These are phyloP conservation scores for Vachellia collinsii DNA, from an alignment of 306 rosid genomes.

Conservation along the genomic window DNA sequence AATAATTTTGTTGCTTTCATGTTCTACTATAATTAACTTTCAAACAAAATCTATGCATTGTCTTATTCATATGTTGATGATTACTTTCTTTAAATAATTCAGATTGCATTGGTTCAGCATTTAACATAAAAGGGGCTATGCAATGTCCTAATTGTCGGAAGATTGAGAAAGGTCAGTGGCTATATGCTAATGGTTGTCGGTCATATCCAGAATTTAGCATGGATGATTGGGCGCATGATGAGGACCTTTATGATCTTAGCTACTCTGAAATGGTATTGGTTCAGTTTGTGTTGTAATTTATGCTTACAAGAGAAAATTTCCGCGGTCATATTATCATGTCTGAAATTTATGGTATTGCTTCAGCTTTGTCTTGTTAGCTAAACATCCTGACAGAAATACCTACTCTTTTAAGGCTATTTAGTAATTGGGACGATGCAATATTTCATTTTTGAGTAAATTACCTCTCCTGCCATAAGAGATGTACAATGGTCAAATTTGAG, in stretches of 20 bases:
- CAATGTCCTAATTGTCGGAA: conserved; percentile 99
- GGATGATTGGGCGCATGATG: conserved; percentile 95
- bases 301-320: conserved; percentile 16
- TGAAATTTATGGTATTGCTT: neutral
- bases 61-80: conserved; percentile 26
- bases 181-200: conserved; percentile 87
- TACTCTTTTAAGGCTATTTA: neutral
- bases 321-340: neutral
- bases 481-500: neutral
- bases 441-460: neutral
- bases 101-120: conserved; percentile 99
- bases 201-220: conserved; percentile 81
- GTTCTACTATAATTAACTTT: conserved; percentile 27
- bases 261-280: conserved; percentile 89
- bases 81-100: conserved; percentile 35
- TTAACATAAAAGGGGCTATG: conserved; percentile 96
- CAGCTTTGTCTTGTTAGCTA: neutral
- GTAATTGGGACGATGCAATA: neutral
- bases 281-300: conserved; percentile 31
- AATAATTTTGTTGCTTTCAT: neutral
- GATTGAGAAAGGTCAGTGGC: conserved; percentile 99
- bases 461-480: neutral
- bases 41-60: neutral
- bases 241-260: conserved; percentile 90
- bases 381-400: neutral